Conservation (phyloP, 2,329 filamentous ascomycete genomes). For the Ustulina deusta region DNA sequence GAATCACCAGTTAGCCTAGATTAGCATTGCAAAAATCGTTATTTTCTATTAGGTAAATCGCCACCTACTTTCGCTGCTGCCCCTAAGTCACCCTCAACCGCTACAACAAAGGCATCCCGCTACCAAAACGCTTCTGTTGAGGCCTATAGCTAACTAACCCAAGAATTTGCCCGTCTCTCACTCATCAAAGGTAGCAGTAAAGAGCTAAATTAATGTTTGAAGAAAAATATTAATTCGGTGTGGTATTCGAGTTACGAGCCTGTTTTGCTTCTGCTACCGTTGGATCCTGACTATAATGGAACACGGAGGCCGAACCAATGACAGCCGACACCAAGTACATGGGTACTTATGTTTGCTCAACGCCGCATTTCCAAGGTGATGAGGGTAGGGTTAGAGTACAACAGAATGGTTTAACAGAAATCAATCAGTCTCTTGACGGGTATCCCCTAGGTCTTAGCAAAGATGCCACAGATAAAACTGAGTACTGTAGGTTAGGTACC, state of each 20-base stretch:
- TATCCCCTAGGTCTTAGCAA: not conserved
- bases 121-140: not conserved
- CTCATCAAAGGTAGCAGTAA: not conserved
- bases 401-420: not conserved
- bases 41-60: not conserved
- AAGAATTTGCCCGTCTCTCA: not conserved
- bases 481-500: not conserved
- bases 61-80: not conserved
- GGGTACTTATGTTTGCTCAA: not conserved
- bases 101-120: not conserved
- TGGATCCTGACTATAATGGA: not conserved
- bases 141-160: not conserved
- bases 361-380: not conserved
- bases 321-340: not conserved
- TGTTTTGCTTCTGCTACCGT: conserved; percentile 15
- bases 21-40: not conserved
- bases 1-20: not conserved
- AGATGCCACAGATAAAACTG: not conserved
- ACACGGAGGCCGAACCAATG: not conserved
- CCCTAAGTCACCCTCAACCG: not conserved
- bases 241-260: not conserved
- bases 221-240: not conserved
- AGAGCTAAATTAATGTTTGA: not conserved
- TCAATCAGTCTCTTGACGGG: not conserved
- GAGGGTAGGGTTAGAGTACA: not conserved